Percentiles rank a stretch among this genome's conserved stretches.
These are phyloP conservation scores for Senna siamea DNA, from an alignment of 306 rosid species.

Conservation along the genomic window DNA sequence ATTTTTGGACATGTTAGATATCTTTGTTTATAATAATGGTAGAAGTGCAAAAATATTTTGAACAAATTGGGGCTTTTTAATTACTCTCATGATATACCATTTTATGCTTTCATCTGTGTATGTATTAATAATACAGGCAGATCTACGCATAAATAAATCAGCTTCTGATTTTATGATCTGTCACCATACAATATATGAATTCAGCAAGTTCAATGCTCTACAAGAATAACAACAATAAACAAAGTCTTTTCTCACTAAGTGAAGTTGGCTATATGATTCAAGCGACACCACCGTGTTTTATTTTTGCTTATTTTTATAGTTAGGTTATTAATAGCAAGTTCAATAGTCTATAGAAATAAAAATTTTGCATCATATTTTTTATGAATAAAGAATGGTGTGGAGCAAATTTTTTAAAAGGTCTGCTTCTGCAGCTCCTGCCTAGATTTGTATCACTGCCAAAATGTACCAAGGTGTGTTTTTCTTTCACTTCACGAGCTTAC, in stretches of 20 bases:
- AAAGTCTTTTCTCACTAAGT: too few relatives aligned
- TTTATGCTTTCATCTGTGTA: slow-evolving; percentile 13
- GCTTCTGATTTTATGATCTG: neutral
- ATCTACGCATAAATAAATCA: neutral
- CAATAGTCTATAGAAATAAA: too few relatives aligned
- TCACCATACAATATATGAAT: neutral
- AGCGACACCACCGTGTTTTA: too few relatives aligned
- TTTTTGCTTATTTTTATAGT: too few relatives aligned
- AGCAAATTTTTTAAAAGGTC: neutral
- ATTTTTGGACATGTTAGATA: slow-evolving; percentile 15
- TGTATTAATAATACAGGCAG: neutral
- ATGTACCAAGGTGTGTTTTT: neutral
- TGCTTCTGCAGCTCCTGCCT: neutral
- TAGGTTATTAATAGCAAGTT: too few relatives aligned
- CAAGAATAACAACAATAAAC: too few relatives aligned
- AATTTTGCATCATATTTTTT: slow-evolving; percentile 1
- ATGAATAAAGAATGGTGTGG: neutral
- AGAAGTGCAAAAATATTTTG: slow-evolving; percentile 3
- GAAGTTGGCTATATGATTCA: too few relatives aligned
- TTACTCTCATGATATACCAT: neutral
- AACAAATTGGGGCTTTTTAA: neutral
- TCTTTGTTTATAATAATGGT: neutral
- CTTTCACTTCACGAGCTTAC: neutral
- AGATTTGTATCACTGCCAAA: neutral
- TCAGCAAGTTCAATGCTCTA: too few relatives aligned